Conservation (phyloP, 1,284 basidiomycete species). For the Ganoderma sinense region DNA sequence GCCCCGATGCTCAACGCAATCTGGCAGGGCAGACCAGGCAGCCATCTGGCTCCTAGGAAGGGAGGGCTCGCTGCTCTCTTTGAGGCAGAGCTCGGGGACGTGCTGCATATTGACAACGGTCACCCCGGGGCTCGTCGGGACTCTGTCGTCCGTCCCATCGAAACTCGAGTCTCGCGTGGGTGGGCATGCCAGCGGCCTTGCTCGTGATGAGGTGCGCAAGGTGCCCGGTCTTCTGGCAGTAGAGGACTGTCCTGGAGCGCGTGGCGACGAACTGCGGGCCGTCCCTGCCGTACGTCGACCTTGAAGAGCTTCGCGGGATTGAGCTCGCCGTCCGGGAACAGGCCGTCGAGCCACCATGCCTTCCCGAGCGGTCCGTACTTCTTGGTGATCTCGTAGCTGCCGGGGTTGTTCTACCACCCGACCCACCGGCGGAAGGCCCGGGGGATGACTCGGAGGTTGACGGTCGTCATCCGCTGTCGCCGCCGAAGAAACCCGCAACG, state of each 20-base stretch:
- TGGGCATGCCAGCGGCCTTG: background rate
- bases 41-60: background rate
- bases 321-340: background rate
- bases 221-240: background rate
- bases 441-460: slow-evolving; percentile 8
- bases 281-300: background rate
- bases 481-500: slow-evolving; percentile 19
- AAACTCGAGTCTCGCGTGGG: background rate
- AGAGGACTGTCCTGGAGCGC: background rate
- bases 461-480: slow-evolving; percentile 12
- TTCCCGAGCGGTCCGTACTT: slow-evolving; percentile 10
- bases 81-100: background rate
- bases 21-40: background rate
- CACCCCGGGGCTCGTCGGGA: background rate
- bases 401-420: slow-evolving; percentile 20
- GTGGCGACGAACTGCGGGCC: background rate
- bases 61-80: no score
- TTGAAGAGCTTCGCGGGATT: background rate
- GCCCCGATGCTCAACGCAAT: background rate
- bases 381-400: slow-evolving; percentile 19
- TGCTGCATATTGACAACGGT: background rate
- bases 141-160: background rate
- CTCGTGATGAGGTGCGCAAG: background rate
- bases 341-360: slow-evolving; percentile 5
- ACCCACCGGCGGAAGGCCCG: slow-evolving; percentile 6